Evolutionary conservation across 768 basidiomycete species (phyloP), one percentile per base, ranked within the genome.

Genomic region (Pleurotus eryngii): DNA sequence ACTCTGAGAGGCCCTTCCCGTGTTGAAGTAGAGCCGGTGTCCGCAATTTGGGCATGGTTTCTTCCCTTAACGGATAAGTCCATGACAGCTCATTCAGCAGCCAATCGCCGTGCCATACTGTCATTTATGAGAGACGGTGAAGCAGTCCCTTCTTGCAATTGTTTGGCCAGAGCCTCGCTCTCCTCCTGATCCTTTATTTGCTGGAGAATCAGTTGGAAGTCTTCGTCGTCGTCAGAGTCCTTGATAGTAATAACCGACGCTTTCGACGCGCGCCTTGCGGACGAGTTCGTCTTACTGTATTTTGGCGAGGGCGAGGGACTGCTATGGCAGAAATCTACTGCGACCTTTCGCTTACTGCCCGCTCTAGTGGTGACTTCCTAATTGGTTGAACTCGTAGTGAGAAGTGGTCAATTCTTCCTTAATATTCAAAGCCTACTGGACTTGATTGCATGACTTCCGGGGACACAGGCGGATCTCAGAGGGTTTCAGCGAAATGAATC

Each of bases 161-260:
- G 61, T 43, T 57, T 65, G 0, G 76, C 76, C 12, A 76, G 68
- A 5, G 65, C 70, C 66, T 78, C 78, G 53, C 72, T 77, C 54
- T 73, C 73, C 63, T 79, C 76, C 42, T 75, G 74, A 24, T 73
- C 70, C 59, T 74, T 68, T n/a, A 78, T 77, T 43, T 69, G 73
- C 2, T 69, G 68, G 14, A 81, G 67, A 22, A 79, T 72, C 5
- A 61, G 65, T 49, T 71, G 68, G n/a, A 79, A 58, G 45, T 77
- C 74, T 18, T 74, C 74, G 22, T 76, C 74, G 27, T 76, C 69
- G 59, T 74, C 71, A 58, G 72, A 67, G 27, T 66, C 67, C 46
- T 70, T 65, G 57, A 72, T 53, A 22, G 67, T 61, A 12, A 57
- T 43, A 26, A 59, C 46, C 50, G 46, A 49, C 38, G 59, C 49